These are phyloP conservation scores for Komagataella populi DNA, from an alignment of 805 yeast species.

Conservation along the genomic window DNA sequence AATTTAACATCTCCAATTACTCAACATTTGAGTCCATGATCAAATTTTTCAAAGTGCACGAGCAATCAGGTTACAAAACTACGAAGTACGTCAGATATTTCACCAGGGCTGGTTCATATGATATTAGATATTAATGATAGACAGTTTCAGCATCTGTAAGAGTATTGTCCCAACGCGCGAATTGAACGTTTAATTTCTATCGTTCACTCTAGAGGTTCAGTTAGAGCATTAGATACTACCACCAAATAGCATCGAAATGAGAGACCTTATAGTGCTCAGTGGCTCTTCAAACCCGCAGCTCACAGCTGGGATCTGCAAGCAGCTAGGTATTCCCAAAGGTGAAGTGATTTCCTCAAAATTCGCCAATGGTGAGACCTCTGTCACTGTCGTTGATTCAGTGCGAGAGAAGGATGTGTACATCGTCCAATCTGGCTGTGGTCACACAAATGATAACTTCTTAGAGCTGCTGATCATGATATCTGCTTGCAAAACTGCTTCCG, in stretches of 20 bases:
- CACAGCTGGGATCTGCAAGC: conserved; percentile 61
- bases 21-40: conserved; percentile 69
- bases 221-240: neutral
- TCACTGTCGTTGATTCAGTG: conserved; percentile 76
- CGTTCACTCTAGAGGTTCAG: neutral
- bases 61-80: conserved; percentile 44
- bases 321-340: conserved; percentile 64
- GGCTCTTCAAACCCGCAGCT: conserved; percentile 83
- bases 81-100: conserved; percentile 82
- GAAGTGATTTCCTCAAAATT: conserved; percentile 49
- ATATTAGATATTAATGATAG: conserved; percentile 42
- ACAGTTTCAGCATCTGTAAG: neutral
- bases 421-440: conserved; percentile 76
- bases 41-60: conserved; percentile 55
- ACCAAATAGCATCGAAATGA: conserved; percentile 27
- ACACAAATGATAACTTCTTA: conserved; percentile 76
- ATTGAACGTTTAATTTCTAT: neutral
- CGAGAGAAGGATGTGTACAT: conserved; percentile 94
- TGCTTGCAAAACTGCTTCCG: conserved; percentile 90
- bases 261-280: conserved; percentile 78
- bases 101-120: conserved; percentile 69
- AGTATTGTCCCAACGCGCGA: neutral
- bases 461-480: conserved; percentile 73
- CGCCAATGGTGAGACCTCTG: conserved; percentile 90
- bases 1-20: conserved; percentile 60